phyloP scores from a whole-genome alignment of 768 basidiomycete species.

The Hygrophoropsis aurantiaca region DNA sequence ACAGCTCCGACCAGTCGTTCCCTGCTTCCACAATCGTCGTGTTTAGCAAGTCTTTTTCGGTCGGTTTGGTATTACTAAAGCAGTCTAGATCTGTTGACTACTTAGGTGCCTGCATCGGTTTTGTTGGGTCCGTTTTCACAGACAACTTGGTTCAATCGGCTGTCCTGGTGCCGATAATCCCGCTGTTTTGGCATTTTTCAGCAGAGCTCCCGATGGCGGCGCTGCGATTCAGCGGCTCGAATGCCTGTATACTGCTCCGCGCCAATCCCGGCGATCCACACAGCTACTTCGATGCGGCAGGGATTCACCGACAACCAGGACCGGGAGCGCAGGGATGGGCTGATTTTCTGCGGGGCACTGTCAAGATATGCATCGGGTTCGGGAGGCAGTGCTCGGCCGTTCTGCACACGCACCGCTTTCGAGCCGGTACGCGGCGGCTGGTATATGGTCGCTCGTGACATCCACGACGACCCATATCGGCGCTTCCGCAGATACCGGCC shows the following conservation, averaged over 20 bases:
- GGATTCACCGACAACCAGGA: too few relatives aligned
- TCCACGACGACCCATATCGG: too few relatives aligned
- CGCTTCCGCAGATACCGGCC: too few relatives aligned
- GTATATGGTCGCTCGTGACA: too few relatives aligned
- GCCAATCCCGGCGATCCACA: too few relatives aligned
- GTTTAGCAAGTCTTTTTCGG: slow-evolving; percentile 1
- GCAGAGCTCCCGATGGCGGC: not conserved
- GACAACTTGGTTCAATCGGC: not conserved
- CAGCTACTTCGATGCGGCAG: too few relatives aligned
- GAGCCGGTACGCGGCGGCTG: too few relatives aligned
- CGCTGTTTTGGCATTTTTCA: not conserved
- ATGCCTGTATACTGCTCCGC: not conserved
- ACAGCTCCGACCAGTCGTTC: not conserved
- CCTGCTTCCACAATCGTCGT: not conserved
- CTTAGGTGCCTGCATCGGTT: not conserved
- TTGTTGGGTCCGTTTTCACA: slow-evolving; percentile 1
- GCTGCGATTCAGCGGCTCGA: not conserved
- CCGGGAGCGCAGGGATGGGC: too few relatives aligned
- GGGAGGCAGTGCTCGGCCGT: too few relatives aligned
- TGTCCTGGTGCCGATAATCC: not conserved
- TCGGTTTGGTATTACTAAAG: not conserved
- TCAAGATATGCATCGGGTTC: too few relatives aligned
- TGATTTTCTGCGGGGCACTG: too few relatives aligned
- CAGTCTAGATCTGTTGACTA: not conserved
- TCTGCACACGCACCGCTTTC: too few relatives aligned